A percentile compares a stretch with the other conserved stretches of the same genome.
phyloP scores from a whole-genome alignment of 108 stramenopile genomes.

The Stephanodiscus triporus region DNA sequence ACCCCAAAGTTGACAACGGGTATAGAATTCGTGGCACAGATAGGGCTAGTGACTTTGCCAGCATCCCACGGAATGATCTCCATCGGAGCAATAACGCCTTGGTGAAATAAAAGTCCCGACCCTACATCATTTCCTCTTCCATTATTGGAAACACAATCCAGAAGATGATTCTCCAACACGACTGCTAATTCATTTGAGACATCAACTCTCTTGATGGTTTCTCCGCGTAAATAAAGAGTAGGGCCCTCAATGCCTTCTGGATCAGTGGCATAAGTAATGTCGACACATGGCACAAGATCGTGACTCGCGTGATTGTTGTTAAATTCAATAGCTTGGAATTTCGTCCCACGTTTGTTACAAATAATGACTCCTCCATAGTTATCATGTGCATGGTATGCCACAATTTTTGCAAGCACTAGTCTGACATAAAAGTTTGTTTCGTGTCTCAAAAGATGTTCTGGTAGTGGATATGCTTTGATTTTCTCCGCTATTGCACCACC shows the following conservation, averaged over 20 bases:
- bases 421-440: slow-evolving; percentile 27
- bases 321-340: slow-evolving; percentile 41
- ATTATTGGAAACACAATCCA: slow-evolving; percentile 23
- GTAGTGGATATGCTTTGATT: slow-evolving; percentile 3
- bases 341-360: slow-evolving; percentile 24
- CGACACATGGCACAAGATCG: slow-evolving; percentile 20
- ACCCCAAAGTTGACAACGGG: slow-evolving; percentile 37
- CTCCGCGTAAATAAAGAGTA: slow-evolving; percentile 20
- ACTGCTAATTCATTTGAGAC: slow-evolving; percentile 26
- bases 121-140: slow-evolving; percentile 22
- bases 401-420: slow-evolving; percentile 24
- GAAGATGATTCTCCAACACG: slow-evolving; percentile 18
- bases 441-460: neutral
- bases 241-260: slow-evolving; percentile 32
- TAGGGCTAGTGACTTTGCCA: neutral
- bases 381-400: neutral
- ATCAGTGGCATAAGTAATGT: slow-evolving; percentile 28
- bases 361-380: slow-evolving; percentile 27
- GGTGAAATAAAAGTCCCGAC: slow-evolving; percentile 27
- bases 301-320: neutral
- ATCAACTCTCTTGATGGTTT: slow-evolving; percentile 18
- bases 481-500: neutral
- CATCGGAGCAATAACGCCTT: slow-evolving; percentile 22
- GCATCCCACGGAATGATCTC: slow-evolving; percentile 3
- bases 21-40: neutral